These are phyloP conservation scores for Musa beccarii DNA, from an alignment of 176 grass and related monocot genomes.

Conservation along the genomic window DNA sequence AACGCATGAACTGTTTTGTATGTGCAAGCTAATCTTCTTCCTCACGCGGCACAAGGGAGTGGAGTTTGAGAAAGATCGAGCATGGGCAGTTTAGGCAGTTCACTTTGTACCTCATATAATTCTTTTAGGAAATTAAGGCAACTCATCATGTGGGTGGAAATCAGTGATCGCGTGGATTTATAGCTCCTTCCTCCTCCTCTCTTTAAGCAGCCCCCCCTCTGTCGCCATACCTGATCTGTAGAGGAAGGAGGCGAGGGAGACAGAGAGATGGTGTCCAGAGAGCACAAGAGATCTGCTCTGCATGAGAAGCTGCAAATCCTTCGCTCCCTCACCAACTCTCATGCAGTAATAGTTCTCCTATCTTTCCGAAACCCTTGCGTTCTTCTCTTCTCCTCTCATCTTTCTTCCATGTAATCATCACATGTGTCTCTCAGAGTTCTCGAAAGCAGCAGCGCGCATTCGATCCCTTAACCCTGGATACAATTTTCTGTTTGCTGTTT, in stretches of 20 bases:
- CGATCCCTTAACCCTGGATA: neutral
- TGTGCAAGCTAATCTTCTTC: too few relatives aligned
- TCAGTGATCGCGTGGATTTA: too few relatives aligned
- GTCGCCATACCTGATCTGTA: neutral
- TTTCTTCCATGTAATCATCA: neutral
- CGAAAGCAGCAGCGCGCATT: too few relatives aligned
- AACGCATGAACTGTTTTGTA: too few relatives aligned
- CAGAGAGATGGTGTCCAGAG: constrained; percentile 10
- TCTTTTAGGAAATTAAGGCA: too few relatives aligned
- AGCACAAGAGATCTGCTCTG: constrained; percentile 10
- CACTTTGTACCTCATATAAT: too few relatives aligned
- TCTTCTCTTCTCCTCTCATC: neutral
- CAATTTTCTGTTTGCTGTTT: neutral
- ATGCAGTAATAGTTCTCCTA: constrained; percentile 1
- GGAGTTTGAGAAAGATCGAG: too few relatives aligned
- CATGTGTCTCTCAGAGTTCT: neutral
- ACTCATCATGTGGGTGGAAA: too few relatives aligned
- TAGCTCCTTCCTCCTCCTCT: neutral
- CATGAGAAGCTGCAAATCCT: constrained; percentile 19
- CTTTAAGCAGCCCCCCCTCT: neutral
- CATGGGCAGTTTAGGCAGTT: too few relatives aligned
- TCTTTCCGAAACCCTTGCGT: neutral
- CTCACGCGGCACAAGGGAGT: too few relatives aligned
- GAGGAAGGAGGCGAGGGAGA: neutral
- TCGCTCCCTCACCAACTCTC: constrained; percentile 5